Conservation (phyloP, 345 rosid species). For the Rhizophora mangle region DNA sequence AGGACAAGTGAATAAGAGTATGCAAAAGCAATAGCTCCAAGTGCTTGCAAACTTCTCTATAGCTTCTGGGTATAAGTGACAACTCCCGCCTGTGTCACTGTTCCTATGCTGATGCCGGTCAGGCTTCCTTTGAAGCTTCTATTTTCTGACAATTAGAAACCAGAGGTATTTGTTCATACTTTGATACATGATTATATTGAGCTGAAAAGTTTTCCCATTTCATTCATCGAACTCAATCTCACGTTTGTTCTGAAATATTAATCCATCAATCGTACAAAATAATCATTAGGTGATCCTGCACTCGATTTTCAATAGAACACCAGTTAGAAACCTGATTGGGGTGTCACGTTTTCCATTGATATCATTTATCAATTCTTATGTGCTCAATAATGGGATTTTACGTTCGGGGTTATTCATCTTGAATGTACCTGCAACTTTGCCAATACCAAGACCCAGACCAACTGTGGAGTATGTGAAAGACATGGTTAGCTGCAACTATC, state of each 20-base stretch:
- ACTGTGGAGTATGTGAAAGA: slow-evolving; percentile 72
- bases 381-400: neutral
- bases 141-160: slow-evolving; percentile 29
- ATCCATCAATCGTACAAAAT: no score
- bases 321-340: neutral
- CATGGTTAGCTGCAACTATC: slow-evolving; percentile 70
- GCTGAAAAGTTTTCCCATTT: no score
- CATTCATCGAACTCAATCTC: no score
- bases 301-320: no score
- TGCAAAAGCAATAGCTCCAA: slow-evolving; percentile 82
- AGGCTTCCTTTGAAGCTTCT: slow-evolving; percentile 49
- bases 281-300: no score
- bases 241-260: no score
- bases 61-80: slow-evolving; percentile 46
- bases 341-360: no score
- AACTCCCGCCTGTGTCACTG: slow-evolving; percentile 38
- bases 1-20: slow-evolving; percentile 64
- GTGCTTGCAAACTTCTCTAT: slow-evolving; percentile 71
- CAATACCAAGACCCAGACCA: slow-evolving; percentile 73
- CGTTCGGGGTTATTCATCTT: neutral
- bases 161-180: neutral
- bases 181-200: neutral
- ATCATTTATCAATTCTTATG: neutral
- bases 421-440: slow-evolving; percentile 50
- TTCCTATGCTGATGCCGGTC: slow-evolving; percentile 52